These are phyloP conservation scores for Phaseolus lunatus DNA, from an alignment of 306 rosid species.

Conservation along the genomic window DNA sequence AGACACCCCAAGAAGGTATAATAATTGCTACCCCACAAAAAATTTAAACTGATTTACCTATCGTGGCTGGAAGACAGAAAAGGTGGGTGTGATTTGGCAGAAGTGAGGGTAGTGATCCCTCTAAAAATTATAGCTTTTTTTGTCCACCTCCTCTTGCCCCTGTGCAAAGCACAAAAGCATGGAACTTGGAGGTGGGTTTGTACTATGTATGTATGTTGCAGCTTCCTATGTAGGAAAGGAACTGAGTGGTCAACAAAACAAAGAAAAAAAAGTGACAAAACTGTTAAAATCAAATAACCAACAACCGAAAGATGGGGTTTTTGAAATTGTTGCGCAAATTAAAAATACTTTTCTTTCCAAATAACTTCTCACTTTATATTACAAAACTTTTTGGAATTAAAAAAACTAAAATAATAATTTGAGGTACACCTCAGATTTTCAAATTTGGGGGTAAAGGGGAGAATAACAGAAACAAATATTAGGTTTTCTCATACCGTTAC, in stretches of 20 bases:
- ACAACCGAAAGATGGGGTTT: background rate
- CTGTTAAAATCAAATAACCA: slow-evolving; percentile 12
- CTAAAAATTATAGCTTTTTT: slow-evolving; percentile 34
- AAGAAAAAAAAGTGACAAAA: slow-evolving; percentile 16
- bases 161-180: slow-evolving; percentile 29
- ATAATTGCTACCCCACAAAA: background rate
- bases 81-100: slow-evolving; percentile 26
- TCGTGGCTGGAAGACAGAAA: slow-evolving; percentile 10
- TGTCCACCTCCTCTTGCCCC: slow-evolving; percentile 24
- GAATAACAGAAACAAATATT: too few species aligned
- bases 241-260: slow-evolving; percentile 35
- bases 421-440: too few species aligned
- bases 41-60: background rate
- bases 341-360: background rate
- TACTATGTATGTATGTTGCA: slow-evolving; percentile 17
- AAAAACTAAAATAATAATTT: background rate
- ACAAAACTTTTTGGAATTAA: background rate
- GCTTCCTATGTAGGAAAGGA: slow-evolving; percentile 38
- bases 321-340: background rate
- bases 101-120: slow-evolving; percentile 25
- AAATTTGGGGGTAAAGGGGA: too few species aligned
- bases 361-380: background rate
- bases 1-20: background rate
- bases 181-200: slow-evolving; percentile 33
- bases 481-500: too few species aligned